Evolutionary conservation across 1,284 basidiomycete species (phyloP), one percentile per base, ranked within the genome.

Genomic region (Megacollybia platyphylla): DNA sequence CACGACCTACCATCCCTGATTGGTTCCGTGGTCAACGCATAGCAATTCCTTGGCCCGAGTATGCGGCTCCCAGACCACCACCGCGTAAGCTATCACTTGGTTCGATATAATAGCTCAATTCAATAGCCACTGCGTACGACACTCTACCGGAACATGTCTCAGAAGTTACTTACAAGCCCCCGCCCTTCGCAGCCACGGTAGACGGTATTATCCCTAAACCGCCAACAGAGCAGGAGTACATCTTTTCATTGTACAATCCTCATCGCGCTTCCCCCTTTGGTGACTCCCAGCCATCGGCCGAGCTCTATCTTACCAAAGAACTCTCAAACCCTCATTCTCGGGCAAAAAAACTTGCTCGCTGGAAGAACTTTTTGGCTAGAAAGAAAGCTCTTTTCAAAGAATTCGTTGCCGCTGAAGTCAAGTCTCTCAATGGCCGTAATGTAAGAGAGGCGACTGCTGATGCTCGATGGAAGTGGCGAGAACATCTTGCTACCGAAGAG

Each of bases 301-400:
- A 88, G 55, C 54, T 71, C 11, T 73, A 76, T 53, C 57, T 88
- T 43, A 56, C 64, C 27, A 70, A 70, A 48, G 85, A 88, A 53
- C 71, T 88, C 34, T 69, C 81, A 18, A 87, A 87, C 57, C 84
- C 83, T 27, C 80, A 87, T 54, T 77, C 80, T 9, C 77, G 83
- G 17, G 79, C 81, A 7, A 87, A 84, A 67, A 86, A 83, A 56
- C 77, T 83, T 51, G 64, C 66, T 37, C 74, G 86, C 48, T 87
- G 81, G 79, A 72, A 83, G 54, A 64, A 65, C 5, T 67, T 65
- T 49, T 66, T 70, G 49, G 53, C 56, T 13, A 62, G 66, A 49
- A 70, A 67, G 54, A 64, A 67, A 36, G 57, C 60, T 11, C 61
- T 79, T 43, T 62, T 80, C 42, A 62, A 69, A 48, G 61, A 74